These are phyloP conservation scores for Neurospora sp. DNA, from an alignment of 495 filamentous ascomycete species.

Conservation along the genomic window DNA sequence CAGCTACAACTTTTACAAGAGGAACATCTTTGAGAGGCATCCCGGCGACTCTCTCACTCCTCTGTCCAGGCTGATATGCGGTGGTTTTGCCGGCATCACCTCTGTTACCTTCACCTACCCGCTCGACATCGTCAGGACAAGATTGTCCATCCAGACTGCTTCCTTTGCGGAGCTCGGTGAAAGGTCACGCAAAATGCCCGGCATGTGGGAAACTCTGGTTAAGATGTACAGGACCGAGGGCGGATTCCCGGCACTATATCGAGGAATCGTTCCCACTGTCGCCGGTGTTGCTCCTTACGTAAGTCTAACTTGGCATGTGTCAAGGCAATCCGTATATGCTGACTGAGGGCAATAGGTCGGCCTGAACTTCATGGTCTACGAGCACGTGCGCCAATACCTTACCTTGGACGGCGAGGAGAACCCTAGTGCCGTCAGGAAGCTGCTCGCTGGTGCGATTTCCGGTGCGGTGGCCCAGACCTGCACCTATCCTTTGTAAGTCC, in stretches of 20 bases:
- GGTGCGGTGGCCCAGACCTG: conserved; percentile 95
- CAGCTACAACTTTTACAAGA: conserved; percentile 94
- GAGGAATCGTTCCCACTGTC: conserved; percentile 87
- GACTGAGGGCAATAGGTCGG: conserved; percentile 54
- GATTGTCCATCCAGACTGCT: conserved; percentile 90
- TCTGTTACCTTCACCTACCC: conserved; percentile 74
- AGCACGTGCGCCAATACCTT: conserved; percentile 71
- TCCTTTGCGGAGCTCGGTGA: conserved; percentile 70
- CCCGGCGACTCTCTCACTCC: conserved; percentile 59
- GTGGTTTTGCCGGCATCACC: conserved; percentile 85
- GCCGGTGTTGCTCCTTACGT: conserved; percentile 95
- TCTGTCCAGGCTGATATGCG: conserved; percentile 64
- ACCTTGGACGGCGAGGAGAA: conserved; percentile 84
- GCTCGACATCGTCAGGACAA: conserved; percentile 91
- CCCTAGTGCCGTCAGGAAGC: conserved; percentile 67
- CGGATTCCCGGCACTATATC: conserved; percentile 71
- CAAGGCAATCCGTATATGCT: conserved; percentile 7
- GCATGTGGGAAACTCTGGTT: conserved; percentile 81
- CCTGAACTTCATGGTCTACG: conserved; percentile 97
- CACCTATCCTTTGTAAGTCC: conserved; percentile 83
- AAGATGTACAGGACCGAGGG: conserved; percentile 87
- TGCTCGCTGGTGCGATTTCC: conserved; percentile 80
- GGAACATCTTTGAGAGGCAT: conserved; percentile 67
- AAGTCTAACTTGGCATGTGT: conserved; percentile 22
- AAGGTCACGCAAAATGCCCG: conserved; percentile 59